Conservation (phyloP, 2,329 filamentous ascomycete genomes). For the Monilinia vaccinii-corymbosi region DNA sequence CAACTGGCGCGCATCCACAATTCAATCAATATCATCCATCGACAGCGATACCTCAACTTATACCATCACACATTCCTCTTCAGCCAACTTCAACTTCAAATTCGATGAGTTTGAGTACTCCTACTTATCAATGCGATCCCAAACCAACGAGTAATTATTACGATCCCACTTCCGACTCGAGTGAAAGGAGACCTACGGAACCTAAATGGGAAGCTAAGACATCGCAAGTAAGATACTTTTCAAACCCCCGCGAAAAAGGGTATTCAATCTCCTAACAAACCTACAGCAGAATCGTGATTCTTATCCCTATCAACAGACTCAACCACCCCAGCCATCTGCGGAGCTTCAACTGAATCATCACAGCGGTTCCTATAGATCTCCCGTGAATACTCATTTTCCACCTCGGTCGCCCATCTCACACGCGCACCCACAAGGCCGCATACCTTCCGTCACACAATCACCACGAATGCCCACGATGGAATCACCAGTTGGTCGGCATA, state of each 20-base stretch:
- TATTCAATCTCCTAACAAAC: not conserved
- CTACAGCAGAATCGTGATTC: conserved; percentile 39
- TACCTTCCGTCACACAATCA: conserved; percentile 24
- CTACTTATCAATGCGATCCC: conserved; percentile 30
- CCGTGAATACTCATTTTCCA: conserved; percentile 36
- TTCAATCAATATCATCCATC: conserved; percentile 27
- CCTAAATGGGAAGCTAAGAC: conserved; percentile 24
- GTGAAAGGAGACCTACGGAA: conserved; percentile 33
- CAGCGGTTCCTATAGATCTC: conserved; percentile 42
- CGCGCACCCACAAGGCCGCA: conserved; percentile 32
- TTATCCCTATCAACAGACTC: conserved; percentile 37
- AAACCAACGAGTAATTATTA: conserved; percentile 37
- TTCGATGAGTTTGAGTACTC: conserved; percentile 14
- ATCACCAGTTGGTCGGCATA: conserved; percentile 39
- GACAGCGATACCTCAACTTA: conserved; percentile 19
- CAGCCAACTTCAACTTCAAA: not conserved
- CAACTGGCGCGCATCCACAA: conserved; percentile 23
- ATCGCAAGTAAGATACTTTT: conserved; percentile 25
- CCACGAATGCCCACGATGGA: conserved; percentile 32
- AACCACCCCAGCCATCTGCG: conserved; percentile 18
- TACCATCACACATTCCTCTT: conserved; percentile 24
- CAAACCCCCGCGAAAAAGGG: not conserved
- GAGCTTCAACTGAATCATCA: conserved; percentile 41
- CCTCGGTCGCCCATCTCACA: conserved; percentile 43
- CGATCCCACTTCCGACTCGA: conserved; percentile 37